phyloP scores from a whole-genome alignment of 306 rosid species.

The Inga leiocalycina region DNA sequence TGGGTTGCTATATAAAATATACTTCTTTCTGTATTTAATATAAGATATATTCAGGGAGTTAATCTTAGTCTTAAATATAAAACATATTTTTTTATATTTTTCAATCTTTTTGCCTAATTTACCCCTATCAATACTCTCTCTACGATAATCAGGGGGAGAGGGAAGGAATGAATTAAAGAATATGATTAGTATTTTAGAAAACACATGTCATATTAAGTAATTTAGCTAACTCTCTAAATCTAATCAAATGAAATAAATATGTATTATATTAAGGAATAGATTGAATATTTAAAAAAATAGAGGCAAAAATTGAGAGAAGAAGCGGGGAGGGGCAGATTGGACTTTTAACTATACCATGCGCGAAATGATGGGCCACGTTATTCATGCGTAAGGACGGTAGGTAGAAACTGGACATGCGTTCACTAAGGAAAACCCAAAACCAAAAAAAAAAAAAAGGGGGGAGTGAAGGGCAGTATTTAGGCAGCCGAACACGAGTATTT shows the following conservation, averaged over 20 bases:
- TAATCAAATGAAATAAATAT: no score
- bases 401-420: neutral
- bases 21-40: no score
- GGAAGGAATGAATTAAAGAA: no score
- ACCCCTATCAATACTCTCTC: accelerated
- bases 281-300: neutral
- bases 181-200: no score
- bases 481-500: conserved; percentile 26
- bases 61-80: no score
- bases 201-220: no score
- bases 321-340: neutral
- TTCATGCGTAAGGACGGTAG: neutral
- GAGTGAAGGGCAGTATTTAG: neutral
- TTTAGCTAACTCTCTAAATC: accelerated
- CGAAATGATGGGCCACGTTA: conserved; percentile 31
- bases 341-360: conserved; percentile 54
- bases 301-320: neutral
- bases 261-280: no score
- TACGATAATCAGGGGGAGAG: no score
- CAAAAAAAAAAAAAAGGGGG: neutral
- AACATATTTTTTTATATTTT: no score
- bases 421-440: conserved; percentile 20
- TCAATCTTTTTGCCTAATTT: no score
- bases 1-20: neutral
- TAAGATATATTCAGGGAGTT: no score